phyloP scores from a whole-genome alignment of 2,329 filamentous ascomycete genomes.

The Davidsoniella neocaledoniae region DNA sequence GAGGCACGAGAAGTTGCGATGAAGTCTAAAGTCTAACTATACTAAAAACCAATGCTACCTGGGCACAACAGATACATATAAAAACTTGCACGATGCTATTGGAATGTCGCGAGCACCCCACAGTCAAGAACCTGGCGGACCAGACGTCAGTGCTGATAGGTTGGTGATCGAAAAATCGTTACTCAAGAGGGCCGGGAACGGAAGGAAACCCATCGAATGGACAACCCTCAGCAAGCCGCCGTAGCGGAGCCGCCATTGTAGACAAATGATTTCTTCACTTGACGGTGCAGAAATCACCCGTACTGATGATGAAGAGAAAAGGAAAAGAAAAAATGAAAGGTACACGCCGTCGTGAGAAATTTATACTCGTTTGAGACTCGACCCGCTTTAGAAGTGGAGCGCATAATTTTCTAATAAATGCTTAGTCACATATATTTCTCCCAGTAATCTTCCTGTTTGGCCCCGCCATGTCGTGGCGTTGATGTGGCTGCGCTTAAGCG shows the following conservation, averaged over 20 bases:
- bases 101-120: slow-evolving; percentile 34
- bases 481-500: background rate
- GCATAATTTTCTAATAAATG: background rate
- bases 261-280: slow-evolving; percentile 29
- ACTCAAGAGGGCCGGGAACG: slow-evolving; percentile 37
- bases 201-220: slow-evolving; percentile 33
- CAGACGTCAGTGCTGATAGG: slow-evolving; percentile 26
- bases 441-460: no score
- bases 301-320: slow-evolving; percentile 28
- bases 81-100: background rate
- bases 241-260: slow-evolving; percentile 31
- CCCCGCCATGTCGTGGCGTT: slow-evolving; percentile 3
- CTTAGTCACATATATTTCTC: background rate
- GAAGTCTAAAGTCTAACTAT: background rate
- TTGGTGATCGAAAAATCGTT: slow-evolving; percentile 27
- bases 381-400: slow-evolving; percentile 11
- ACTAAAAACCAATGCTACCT: background rate
- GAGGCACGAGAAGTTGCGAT: no score
- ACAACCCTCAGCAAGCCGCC: slow-evolving; percentile 39
- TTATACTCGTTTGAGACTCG: slow-evolving; percentile 8
- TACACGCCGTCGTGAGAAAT: slow-evolving; percentile 2
- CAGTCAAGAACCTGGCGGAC: slow-evolving; percentile 29
- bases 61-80: background rate
- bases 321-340: slow-evolving; percentile 15
- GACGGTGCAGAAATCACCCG: slow-evolving; percentile 33